Percentiles rank a stretch among this genome's conserved stretches.
Evolutionary conservation across 345 rosid genomes (phyloP).

Genomic region (Arabidopsis thaliana): TAIR10.1 NC_003074.8:20566501-20567000

Average conservation of each 20-base stretch:
- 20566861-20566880: constrained; percentile 70
- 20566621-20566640: constrained; percentile 82
- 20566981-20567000: constrained; percentile 64
- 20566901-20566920: constrained; percentile 65
- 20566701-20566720: constrained; percentile 66
- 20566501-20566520: constrained; percentile 76
- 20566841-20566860: constrained; percentile 5
- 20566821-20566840: background rate
- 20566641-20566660: constrained; percentile 74
- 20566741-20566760: constrained; percentile 6
- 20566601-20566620: constrained; percentile 79
- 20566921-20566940: constrained; percentile 63
- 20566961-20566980: constrained; percentile 89
- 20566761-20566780: constrained; percentile 2
- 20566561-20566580: constrained; percentile 86
- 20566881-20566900: constrained; percentile 92
- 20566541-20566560: constrained; percentile 80
- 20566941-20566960: constrained; percentile 95
- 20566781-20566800: background rate
- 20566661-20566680: constrained; percentile 74
- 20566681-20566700: constrained; percentile 56
- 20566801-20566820: background rate
- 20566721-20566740: constrained; percentile 61
- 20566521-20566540: constrained; percentile 75
- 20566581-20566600: constrained; percentile 69